These are phyloP conservation scores for Erodium texanum DNA, from an alignment of 441 rosid genomes.

Conservation along the genomic window DNA sequence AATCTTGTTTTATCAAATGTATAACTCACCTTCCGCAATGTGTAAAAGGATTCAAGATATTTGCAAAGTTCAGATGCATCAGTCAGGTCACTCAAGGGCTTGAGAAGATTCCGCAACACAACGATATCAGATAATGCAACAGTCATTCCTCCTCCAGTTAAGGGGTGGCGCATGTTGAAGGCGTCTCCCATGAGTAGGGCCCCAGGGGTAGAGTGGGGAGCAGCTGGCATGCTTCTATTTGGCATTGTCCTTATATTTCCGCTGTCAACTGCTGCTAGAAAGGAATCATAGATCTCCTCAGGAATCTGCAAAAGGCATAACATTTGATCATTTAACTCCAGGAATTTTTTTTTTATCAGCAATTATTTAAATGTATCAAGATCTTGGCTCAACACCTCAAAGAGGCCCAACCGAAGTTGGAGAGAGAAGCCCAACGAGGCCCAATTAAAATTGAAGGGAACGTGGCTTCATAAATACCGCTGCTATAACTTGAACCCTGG, in stretches of 20 bases:
- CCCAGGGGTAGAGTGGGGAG: conserved; percentile 79
- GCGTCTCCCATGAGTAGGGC: conserved; percentile 90
- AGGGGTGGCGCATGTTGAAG: conserved; percentile 95
- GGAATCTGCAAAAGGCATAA: conserved; percentile 49
- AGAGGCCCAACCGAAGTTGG: too few relatives aligned
- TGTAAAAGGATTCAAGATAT: conserved; percentile 82
- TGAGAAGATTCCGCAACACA: conserved; percentile 62
- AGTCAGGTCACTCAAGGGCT: conserved; percentile 51
- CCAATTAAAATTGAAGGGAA: too few relatives aligned
- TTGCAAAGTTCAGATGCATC: conserved; percentile 61
- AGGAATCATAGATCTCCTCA: conserved; percentile 53
- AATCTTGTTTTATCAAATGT: not conserved
- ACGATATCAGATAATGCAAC: conserved; percentile 84
- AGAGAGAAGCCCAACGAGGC: too few relatives aligned
- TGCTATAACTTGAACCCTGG: too few relatives aligned
- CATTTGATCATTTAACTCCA: conserved; percentile 18
- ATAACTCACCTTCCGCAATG: conserved; percentile 64
- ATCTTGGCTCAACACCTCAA: too few relatives aligned
- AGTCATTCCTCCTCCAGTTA: conserved; percentile 97
- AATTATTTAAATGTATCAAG: too few relatives aligned
- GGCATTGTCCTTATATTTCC: conserved; percentile 86
- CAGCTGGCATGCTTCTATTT: conserved; percentile 92
- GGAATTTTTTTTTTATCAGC: too few relatives aligned
- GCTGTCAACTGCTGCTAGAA: conserved; percentile 59
- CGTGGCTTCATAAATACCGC: too few relatives aligned